Evolutionary conservation across 148 eudicot species (phyloP).

Genomic region (Vaccinium darrowii): DNA sequence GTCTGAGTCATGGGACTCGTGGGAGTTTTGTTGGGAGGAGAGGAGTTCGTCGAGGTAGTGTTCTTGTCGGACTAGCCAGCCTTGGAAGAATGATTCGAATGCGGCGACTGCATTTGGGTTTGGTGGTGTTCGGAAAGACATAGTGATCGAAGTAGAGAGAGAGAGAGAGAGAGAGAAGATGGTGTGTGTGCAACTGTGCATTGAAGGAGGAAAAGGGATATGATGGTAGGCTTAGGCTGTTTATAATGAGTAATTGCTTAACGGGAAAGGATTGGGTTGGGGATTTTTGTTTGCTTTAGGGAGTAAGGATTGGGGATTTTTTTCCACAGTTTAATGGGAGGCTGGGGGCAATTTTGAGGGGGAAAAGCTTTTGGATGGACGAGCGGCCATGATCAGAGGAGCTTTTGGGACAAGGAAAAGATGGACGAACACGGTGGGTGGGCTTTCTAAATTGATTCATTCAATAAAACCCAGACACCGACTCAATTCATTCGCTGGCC

Average conservation of each 20-base stretch:
- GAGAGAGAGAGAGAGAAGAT: background rate
- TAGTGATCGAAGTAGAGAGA: background rate
- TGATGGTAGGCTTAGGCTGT: background rate
- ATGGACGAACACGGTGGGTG: too few relatives aligned
- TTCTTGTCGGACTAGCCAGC: conserved; percentile 29
- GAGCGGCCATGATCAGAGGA: too few relatives aligned
- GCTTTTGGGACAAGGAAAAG: too few relatives aligned
- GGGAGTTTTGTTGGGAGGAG: background rate
- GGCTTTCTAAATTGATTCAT: too few relatives aligned
- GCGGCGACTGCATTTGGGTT: background rate
- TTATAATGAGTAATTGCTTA: background rate
- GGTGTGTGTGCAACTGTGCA: background rate
- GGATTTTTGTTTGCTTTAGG: background rate
- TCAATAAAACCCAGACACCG: too few relatives aligned
- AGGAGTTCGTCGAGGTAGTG: conserved; percentile 24
- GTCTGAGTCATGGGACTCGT: conserved; percentile 2
- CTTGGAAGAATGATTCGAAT: conserved; percentile 22
- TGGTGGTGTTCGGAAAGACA: background rate
- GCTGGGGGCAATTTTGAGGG: too few relatives aligned
- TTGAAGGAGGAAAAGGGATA: background rate
- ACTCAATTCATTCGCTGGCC: too few relatives aligned
- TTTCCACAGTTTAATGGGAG: too few relatives aligned
- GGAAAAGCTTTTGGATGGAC: too few relatives aligned
- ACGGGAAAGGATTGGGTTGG: background rate
- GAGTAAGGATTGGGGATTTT: background rate